Base-by-base conservation (phyloP, 2,329 filamentous ascomycete species). In the Cordyceps militaris region DNA sequence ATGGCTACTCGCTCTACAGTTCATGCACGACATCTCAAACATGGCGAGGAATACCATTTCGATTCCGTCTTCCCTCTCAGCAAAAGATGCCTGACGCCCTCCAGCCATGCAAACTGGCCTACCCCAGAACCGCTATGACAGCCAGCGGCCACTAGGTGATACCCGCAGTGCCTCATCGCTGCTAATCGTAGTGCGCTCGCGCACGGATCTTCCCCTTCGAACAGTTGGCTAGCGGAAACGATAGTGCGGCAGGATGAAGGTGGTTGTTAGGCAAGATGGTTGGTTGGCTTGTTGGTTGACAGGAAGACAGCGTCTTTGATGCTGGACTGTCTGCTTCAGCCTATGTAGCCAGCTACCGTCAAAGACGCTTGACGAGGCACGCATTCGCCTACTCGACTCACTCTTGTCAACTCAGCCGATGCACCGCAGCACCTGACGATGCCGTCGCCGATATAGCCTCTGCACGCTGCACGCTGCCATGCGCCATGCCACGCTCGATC, bases 171-270 rank as follows among this genome's bases (percentile, higher is more conserved):
- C 54, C 44, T 49, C 54, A 56, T 56, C 19, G 44, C 46, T 24
- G 13, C 21, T n/a, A 56, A 43, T 43, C 36, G 44, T 32, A n/a
- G 14, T 23, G 13, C 43, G 30, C 16, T 23, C 26, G 34, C 19
- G 44, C 44, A 49, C 54, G 34, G 54, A 56, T 49, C 13, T 49
- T 38, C 24, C 26, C 26, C 26, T 36, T 56, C 54, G 32, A 56
- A 56, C 53, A 28, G 19, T 46, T 48, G 24, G 28, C 53, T 26
- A 55, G 52, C 52, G 32, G 52, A 55, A 55, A 55, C 52, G 19
- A 28, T 55, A 30, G 52, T 46, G 40, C 52, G 44, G 52, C 52
- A 55, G 52, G 24, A 47, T 23, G 14, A 34, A 46, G 10, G 10
- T n/a, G 30, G 14, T 28, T 13, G n/a, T 21, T 19, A 8, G n/a